phyloP scores from a whole-genome alignment of 805 yeast species.

The Metschnikowia dekortorum region DNA sequence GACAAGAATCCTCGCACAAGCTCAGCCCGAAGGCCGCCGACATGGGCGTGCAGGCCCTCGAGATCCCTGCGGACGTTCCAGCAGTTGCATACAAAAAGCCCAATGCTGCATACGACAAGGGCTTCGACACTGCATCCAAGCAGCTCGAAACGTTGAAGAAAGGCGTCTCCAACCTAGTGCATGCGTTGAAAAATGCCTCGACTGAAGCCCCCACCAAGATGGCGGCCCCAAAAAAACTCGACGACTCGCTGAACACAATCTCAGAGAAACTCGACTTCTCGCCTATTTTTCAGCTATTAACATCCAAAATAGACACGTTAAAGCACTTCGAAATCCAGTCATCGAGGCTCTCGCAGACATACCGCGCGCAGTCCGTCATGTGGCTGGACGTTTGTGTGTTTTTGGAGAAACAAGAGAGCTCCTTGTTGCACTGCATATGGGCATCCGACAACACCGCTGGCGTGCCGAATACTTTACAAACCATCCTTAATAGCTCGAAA shows the following conservation, averaged over 20 bases:
- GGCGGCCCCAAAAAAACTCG: conserved; percentile 15
- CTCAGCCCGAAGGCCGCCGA: background rate
- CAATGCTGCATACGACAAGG: conserved; percentile 30
- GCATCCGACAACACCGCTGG: background rate
- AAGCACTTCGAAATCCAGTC: conserved; percentile 21
- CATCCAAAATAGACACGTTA: conserved; percentile 26
- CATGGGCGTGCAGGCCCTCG: conserved; percentile 2
- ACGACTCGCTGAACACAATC: conserved; percentile 33
- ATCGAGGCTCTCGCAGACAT: conserved; percentile 24
- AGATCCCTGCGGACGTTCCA: background rate
- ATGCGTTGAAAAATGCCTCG: background rate
- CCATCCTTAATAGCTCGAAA: background rate
- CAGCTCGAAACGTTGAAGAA: conserved; percentile 23
- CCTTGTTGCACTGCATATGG: conserved; percentile 14
- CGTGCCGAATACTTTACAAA: background rate
- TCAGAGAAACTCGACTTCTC: conserved; percentile 28
- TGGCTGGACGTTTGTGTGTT: conserved; percentile 27
- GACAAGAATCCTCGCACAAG: background rate
- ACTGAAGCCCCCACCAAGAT: background rate
- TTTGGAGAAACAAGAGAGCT: conserved; percentile 25
- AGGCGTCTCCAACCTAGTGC: conserved; percentile 7
- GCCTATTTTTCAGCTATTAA: conserved; percentile 30
- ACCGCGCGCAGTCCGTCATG: conserved; percentile 22
- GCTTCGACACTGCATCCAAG: conserved; percentile 31
- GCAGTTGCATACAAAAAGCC: background rate